Percentiles rank a stretch among this genome's conserved stretches.
These are phyloP conservation scores for Leccinum subtestaceum DNA, from an alignment of 768 basidiomycete species.

Conservation along the genomic window DNA sequence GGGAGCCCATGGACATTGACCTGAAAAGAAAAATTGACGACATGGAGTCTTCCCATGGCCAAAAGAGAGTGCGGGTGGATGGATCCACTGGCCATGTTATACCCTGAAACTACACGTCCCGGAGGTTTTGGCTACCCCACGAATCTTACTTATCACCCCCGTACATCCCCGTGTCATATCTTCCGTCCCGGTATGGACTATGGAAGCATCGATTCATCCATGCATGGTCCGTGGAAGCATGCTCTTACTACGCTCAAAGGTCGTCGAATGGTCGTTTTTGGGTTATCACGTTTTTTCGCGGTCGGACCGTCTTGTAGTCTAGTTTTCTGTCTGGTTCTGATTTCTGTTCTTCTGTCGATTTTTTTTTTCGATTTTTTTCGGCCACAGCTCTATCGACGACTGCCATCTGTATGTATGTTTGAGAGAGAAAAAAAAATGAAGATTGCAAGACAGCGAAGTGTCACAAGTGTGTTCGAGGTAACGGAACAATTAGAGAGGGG, in stretches of 20 bases:
- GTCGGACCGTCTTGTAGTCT: slow-evolving; percentile 38
- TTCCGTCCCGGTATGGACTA: slow-evolving; percentile 30
- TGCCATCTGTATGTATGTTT: slow-evolving; percentile 33
- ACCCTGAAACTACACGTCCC: slow-evolving; percentile 44
- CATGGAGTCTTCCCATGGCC: slow-evolving; percentile 46
- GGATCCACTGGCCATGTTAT: slow-evolving; percentile 46
- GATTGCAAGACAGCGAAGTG: slow-evolving; percentile 10
- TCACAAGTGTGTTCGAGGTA: neutral
- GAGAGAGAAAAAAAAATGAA: slow-evolving; percentile 14
- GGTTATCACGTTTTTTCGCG: slow-evolving; percentile 29
- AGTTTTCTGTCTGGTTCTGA: slow-evolving; percentile 23
- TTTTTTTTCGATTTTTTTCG: slow-evolving; percentile 15
- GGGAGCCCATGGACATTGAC: slow-evolving; percentile 51
- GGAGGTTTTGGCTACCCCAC: slow-evolving; percentile 25
- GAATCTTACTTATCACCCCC: slow-evolving; percentile 19
- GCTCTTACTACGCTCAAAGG: slow-evolving; percentile 26
- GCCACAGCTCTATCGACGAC: slow-evolving; percentile 26
- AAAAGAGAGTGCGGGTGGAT: slow-evolving; percentile 75
- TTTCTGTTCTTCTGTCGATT: slow-evolving; percentile 1
- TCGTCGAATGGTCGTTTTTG: slow-evolving; percentile 32
- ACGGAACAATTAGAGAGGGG: neutral
- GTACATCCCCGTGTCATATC: slow-evolving; percentile 18
- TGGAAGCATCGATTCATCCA: slow-evolving; percentile 27
- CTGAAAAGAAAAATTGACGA: slow-evolving; percentile 61
- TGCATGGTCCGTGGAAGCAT: slow-evolving; percentile 31